A percentile compares a stretch with the other conserved stretches of the same genome.
These are phyloP conservation scores for Mycena alexandri DNA, from an alignment of 768 basidiomycete species.

Conservation along the genomic window DNA sequence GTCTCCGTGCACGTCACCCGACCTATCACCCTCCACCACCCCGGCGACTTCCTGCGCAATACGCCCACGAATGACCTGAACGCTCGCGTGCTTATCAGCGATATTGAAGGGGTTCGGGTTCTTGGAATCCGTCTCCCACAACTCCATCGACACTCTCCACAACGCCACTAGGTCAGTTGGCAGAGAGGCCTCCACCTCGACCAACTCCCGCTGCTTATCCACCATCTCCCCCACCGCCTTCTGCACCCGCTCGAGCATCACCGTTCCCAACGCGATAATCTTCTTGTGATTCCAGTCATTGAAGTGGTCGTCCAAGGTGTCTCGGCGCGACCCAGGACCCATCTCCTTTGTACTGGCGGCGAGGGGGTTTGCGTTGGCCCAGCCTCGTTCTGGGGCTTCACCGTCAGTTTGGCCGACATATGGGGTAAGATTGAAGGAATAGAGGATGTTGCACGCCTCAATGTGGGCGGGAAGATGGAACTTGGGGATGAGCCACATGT, in stretches of 20 bases:
- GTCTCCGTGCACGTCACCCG: neutral
- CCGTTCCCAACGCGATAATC: neutral
- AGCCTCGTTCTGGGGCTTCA: neutral
- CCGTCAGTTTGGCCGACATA: neutral
- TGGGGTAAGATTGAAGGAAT: neutral
- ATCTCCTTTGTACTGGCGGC: slow-evolving; percentile 3
- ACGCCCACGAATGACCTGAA: no score
- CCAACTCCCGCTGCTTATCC: neutral
- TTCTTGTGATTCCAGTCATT: slow-evolving; percentile 11
- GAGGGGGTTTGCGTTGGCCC: neutral
- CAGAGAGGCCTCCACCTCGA: neutral
- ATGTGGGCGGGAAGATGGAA: slow-evolving; percentile 5
- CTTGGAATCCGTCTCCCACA: neutral
- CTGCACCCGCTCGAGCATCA: neutral
- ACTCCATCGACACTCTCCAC: neutral
- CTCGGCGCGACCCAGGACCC: neutral
- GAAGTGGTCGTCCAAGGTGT: slow-evolving; percentile 2
- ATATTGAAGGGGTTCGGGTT: slow-evolving; percentile 1
- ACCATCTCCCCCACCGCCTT: slow-evolving; percentile 2
- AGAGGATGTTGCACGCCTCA: neutral
- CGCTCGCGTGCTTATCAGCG: neutral
- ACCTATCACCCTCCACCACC: no score
- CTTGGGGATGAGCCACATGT: slow-evolving; percentile 14
- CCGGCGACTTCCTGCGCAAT: no score
- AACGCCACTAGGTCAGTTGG: neutral